A percentile compares a stretch with the other conserved stretches of the same genome.
Evolutionary conservation across 1,284 basidiomycete species (phyloP).

Genomic region (Sphaerobolus stellatus): DNA sequence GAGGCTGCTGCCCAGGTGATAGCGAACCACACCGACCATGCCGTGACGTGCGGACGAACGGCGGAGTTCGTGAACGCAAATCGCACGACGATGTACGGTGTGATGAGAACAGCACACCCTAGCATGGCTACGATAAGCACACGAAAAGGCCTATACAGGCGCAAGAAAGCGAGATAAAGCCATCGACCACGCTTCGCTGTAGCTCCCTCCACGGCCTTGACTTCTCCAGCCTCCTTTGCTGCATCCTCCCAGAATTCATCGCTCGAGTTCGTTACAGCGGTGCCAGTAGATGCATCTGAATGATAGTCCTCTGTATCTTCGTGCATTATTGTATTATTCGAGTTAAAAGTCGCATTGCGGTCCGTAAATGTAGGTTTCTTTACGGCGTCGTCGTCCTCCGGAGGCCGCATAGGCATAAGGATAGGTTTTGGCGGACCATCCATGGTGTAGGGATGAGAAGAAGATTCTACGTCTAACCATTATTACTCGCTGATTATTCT

Average conservation of each 20-base stretch:
- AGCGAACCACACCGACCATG: slow-evolving; percentile 73
- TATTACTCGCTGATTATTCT: too few species aligned
- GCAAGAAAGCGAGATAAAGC: slow-evolving; percentile 66
- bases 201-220: slow-evolving; percentile 18
- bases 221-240: slow-evolving; percentile 43
- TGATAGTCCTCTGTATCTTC: neutral
- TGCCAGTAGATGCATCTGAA: slow-evolving; percentile 18
- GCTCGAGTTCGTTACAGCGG: slow-evolving; percentile 60
- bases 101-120: slow-evolving; percentile 63
- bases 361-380: neutral
- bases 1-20: slow-evolving; percentile 68
- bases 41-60: slow-evolving; percentile 54
- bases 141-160: slow-evolving; percentile 59
- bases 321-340: neutral
- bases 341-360: neutral
- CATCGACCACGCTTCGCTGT: slow-evolving; percentile 47
- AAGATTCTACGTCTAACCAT: too few species aligned
- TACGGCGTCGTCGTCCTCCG: too few species aligned
- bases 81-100: slow-evolving; percentile 66
- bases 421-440: neutral
- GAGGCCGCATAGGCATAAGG: neutral
- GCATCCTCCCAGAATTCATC: slow-evolving; percentile 73
- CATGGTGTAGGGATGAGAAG: too few species aligned
- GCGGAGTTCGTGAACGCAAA: slow-evolving; percentile 53
- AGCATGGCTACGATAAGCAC: slow-evolving; percentile 54